Evolutionary conservation across 345 rosid genomes (phyloP).

Genomic region (Dipteronia dyeriana): DNA sequence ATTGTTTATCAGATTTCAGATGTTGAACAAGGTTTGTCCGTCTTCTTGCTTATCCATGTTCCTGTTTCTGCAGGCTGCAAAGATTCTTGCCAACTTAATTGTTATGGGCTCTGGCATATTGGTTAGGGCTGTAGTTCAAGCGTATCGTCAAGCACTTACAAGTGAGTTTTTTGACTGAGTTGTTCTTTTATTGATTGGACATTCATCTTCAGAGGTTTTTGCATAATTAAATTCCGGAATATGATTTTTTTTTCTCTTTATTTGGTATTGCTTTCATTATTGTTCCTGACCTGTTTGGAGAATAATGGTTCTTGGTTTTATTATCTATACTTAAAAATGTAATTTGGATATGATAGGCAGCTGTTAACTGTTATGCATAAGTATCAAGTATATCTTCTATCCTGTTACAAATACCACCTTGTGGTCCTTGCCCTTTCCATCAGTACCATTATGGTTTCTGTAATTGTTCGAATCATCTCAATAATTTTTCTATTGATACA

Average conservation of each 20-base stretch:
- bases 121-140: constrained; percentile 65
- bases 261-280: background rate
- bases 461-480: background rate
- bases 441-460: background rate
- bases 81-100: constrained; percentile 63
- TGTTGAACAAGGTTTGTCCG: background rate
- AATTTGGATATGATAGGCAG: background rate
- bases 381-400: background rate
- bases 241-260: background rate
- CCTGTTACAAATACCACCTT: background rate
- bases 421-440: too few relatives aligned
- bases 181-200: background rate
- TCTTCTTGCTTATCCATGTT: background rate
- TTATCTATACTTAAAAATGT: background rate
- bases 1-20: background rate
- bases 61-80: constrained; percentile 57
- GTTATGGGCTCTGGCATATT: constrained; percentile 69
- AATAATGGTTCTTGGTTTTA: background rate
- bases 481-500: background rate
- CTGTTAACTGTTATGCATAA: background rate
- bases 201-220: background rate
- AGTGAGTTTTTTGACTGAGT: constrained; percentile 43
- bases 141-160: constrained; percentile 83
- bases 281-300: background rate
- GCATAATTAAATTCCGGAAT: too few relatives aligned